These are phyloP conservation scores for Prunus persica DNA, from an alignment of 306 rosid species.

Conservation along the genomic window Prunus_persica_NCBIv2 NC_034009.1:37790001-37790500, in stretches of 20 bases:
- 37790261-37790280: conserved; percentile 55
- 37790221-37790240: conserved; percentile 23
- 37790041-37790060: neutral
- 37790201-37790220: conserved; percentile 30
- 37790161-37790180: conserved; percentile 28
- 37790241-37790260: conserved; percentile 46
- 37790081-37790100: conserved; percentile 31
- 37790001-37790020: fast-evolving
- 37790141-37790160: conserved; percentile 26
- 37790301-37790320: conserved; percentile 46
- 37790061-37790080: conserved; percentile 24
- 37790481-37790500: neutral
- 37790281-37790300: conserved; percentile 53
- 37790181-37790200: conserved; percentile 33
- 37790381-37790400: neutral
- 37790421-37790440: conserved; percentile 30
- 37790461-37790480: conserved; percentile 33
- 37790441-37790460: conserved; percentile 32
- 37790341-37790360: conserved; percentile 49
- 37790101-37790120: conserved; percentile 61
- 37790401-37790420: neutral
- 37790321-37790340: conserved; percentile 59
- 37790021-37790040: neutral
- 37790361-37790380: neutral
- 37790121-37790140: conserved; percentile 43